A percentile compares a stretch with the other conserved stretches of the same genome.
Evolutionary conservation across 73 alveolate species (phyloP).

Genomic region (Paramecium sexaurelia): DNA sequence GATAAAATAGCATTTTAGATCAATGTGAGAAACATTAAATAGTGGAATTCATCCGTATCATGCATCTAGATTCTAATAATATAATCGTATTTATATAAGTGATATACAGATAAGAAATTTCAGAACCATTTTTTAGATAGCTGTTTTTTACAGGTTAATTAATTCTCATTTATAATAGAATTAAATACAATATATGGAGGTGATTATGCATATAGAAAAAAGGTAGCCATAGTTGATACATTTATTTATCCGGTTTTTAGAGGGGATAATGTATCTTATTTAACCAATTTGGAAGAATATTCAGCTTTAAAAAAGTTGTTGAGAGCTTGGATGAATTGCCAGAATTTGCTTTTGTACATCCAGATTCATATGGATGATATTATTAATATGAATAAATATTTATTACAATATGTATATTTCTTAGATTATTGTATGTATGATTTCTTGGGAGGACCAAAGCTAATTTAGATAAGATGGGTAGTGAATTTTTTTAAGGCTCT

Average conservation of each 20-base stretch:
- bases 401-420: background rate
- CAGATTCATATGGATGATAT: constrained; percentile 55
- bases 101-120: background rate
- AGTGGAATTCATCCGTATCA: constrained; percentile 82
- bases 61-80: background rate
- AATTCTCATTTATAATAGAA: background rate
- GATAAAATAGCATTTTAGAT: constrained; percentile 54
- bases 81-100: background rate
- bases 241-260: background rate
- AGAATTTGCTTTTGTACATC: constrained; percentile 77
- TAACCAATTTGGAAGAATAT: background rate
- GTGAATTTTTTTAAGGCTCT: constrained; percentile 79
- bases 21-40: constrained; percentile 75
- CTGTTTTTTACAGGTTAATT: background rate
- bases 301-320: constrained; percentile 71
- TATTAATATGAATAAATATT: background rate
- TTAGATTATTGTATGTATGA: constrained; percentile 47
- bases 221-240: constrained; percentile 5
- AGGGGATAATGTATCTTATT: background rate
- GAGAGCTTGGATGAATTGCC: constrained; percentile 67
- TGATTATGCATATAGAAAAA: background rate
- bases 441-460: constrained; percentile 76
- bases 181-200: background rate
- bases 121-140: background rate
- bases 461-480: constrained; percentile 67